Evolutionary conservation across 73 alveolate species (phyloP).

Genomic region (Symbiodinium pilosum): DNA sequence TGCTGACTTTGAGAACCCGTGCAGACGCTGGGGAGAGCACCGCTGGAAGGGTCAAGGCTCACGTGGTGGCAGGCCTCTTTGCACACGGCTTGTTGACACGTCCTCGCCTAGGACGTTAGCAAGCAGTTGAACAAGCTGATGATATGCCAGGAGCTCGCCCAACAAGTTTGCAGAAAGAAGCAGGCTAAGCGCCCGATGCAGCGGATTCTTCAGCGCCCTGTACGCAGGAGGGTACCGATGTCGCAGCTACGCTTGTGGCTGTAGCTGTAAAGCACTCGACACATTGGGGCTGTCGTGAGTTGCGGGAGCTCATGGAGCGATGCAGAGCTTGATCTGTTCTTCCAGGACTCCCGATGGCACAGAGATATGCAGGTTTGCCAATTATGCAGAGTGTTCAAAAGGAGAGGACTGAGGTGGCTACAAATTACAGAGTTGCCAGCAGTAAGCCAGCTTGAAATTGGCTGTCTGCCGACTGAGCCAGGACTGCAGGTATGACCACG

Average conservation of each 20-base stretch:
- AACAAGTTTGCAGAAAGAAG: not conserved
- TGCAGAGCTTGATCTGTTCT: not conserved
- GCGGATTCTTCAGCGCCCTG: slow-evolving; percentile 50
- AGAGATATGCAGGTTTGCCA: slow-evolving; percentile 83
- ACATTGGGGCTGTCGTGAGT: not conserved
- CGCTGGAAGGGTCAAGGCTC: not conserved
- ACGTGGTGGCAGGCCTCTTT: not conserved
- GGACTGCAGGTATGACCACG: slow-evolving; percentile 77
- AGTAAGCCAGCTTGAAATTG: no score
- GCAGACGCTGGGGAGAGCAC: not conserved
- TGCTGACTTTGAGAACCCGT: not conserved
- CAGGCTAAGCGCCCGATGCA: slow-evolving; percentile 49
- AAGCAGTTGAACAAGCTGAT: no score
- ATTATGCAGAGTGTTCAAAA: slow-evolving; percentile 58
- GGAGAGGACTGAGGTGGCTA: not conserved
- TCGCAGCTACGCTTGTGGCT: not conserved
- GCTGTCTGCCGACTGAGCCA: no score
- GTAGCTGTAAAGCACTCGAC: not conserved
- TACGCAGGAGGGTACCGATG: not conserved
- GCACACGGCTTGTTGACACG: no score
- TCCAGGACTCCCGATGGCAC: slow-evolving; percentile 36
- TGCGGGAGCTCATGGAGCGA: not conserved
- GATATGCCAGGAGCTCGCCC: not conserved
- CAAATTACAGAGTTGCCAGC: no score
- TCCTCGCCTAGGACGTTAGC: no score